Evolutionary conservation across 306 rosid genomes (phyloP).

Genomic region (Rosa rugosa): DNA sequence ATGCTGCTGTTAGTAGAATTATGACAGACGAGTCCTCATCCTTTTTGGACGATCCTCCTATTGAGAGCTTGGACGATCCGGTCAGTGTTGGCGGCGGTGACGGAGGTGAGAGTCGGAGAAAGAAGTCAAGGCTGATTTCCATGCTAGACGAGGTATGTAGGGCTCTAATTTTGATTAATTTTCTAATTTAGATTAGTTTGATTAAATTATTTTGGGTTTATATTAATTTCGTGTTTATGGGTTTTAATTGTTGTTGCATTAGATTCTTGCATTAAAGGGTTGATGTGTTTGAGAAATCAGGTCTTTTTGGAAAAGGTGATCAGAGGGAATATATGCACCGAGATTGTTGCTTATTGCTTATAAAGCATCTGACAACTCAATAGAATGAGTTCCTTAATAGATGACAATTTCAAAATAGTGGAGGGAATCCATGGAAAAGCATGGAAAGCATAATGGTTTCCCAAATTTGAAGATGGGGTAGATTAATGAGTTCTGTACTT

Average conservation of each 20-base stretch:
- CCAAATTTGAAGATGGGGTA: slow-evolving; percentile 20
- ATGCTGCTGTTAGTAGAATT: slow-evolving; percentile 16
- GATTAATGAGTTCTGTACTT: background rate
- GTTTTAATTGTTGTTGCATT: slow-evolving; percentile 33
- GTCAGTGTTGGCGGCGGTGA: slow-evolving; percentile 15
- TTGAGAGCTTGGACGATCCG: slow-evolving; percentile 32
- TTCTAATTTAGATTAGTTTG: background rate
- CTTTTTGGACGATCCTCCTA: slow-evolving; percentile 45
- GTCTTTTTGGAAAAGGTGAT: slow-evolving; percentile 60
- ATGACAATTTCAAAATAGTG: slow-evolving; percentile 40
- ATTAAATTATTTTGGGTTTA: background rate
- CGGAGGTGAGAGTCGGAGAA: slow-evolving; percentile 39
- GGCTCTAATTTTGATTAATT: background rate
- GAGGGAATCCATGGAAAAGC: slow-evolving; percentile 54
- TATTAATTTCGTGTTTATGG: slow-evolving; percentile 17
- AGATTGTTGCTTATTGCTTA: slow-evolving; percentile 38
- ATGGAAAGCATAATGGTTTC: slow-evolving; percentile 35
- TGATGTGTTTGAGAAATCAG: slow-evolving; percentile 33
- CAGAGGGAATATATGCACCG: slow-evolving; percentile 70
- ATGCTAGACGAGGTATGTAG: slow-evolving; percentile 80
- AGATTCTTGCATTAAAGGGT: slow-evolving; percentile 44
- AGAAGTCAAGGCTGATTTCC: slow-evolving; percentile 58
- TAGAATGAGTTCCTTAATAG: slow-evolving; percentile 48
- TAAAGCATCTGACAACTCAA: slow-evolving; percentile 53
- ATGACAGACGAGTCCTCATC: slow-evolving; percentile 34